Evolutionary conservation across 345 rosid species (phyloP).

Genomic region (Citrus unshiu): DNA sequence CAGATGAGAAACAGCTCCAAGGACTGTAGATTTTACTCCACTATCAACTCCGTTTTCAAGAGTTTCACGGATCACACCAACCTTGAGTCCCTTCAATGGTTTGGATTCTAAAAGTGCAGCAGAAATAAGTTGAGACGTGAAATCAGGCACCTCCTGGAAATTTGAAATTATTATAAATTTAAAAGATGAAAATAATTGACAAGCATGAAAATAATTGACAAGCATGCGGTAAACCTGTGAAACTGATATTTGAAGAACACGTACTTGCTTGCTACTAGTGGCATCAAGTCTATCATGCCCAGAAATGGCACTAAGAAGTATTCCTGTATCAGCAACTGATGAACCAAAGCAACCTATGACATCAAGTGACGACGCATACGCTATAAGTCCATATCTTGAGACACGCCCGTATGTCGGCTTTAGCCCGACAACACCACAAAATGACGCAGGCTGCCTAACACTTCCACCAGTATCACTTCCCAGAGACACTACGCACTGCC

Average conservation of each 20-base stretch:
- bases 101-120: slow-evolving; percentile 43
- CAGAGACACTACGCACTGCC: slow-evolving; percentile 84
- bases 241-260: background rate
- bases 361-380: slow-evolving; percentile 90
- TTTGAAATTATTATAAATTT: background rate
- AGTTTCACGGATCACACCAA: slow-evolving; percentile 86
- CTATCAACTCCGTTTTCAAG: slow-evolving; percentile 69
- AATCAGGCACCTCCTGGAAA: slow-evolving; percentile 75
- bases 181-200: background rate
- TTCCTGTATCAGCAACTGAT: slow-evolving; percentile 81
- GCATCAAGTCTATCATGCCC: slow-evolving; percentile 82
- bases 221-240: background rate
- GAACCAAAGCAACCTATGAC: slow-evolving; percentile 90
- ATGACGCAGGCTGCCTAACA: slow-evolving; percentile 94
- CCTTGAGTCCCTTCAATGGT: slow-evolving; percentile 71
- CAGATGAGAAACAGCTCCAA: slow-evolving; percentile 71
- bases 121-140: slow-evolving; percentile 46
- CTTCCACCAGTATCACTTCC: slow-evolving; percentile 99
- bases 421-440: slow-evolving; percentile 92
- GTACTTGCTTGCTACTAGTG: slow-evolving; percentile 76
- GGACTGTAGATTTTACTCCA: slow-evolving; percentile 66
- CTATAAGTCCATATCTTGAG: slow-evolving; percentile 93
- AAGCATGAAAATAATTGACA: background rate
- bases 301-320: slow-evolving; percentile 78
- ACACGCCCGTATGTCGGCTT: slow-evolving; percentile 97